Evolutionary conservation across 2,329 filamentous ascomycete genomes (phyloP), one percentile per base, ranked within the genome.

Genomic region (Pyrenophora teres): DNA sequence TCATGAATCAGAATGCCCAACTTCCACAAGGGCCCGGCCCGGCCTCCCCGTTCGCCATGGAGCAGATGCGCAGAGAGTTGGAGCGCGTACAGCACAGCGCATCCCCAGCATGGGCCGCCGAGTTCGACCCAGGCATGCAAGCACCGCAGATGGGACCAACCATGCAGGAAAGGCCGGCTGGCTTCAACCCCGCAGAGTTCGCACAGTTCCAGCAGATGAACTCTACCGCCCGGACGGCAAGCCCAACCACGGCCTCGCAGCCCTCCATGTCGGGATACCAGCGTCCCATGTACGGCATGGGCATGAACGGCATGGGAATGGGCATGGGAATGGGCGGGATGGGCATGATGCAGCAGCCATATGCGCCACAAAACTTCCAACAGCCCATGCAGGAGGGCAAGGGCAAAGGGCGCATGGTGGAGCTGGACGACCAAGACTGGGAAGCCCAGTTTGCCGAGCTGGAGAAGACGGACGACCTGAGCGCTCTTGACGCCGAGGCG

Each of bases 401-500:
- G 73, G 92, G 89, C 33, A 96, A 95, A 75, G 85, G 79, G 5
- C 78, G 83, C 31, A 84, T 97, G 77, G 87, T 97, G 10, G 94
- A 97, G 77, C 83, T 97, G 19, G 91, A 97, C 71, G 93, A 99
- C 64, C 74, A 88, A 68, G 88, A 96, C 69, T 97, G 94, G 94
- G 93, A 97, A 76, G 90, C 92, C 65, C 92, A 97, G 74, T 99
- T 99, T 74, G 89, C 91, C 50, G 86, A 94, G 74, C 87, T 97
- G 71, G 90, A 93, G 71, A 77, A 87, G 57, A 80, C 86, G 54
- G 83, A 87, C 68, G 59, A 76, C 64, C 70, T 77, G 46, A 73
- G 80, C 50, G 72, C 79, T 48, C 73, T 83, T 50, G 84, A 86
- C 56, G 78, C 77, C 31, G 79, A 87, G 68, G 89, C 89, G 46